Evolutionary conservation across 257 asterid species (phyloP).

Genomic region (Primulina eburnea): DNA sequence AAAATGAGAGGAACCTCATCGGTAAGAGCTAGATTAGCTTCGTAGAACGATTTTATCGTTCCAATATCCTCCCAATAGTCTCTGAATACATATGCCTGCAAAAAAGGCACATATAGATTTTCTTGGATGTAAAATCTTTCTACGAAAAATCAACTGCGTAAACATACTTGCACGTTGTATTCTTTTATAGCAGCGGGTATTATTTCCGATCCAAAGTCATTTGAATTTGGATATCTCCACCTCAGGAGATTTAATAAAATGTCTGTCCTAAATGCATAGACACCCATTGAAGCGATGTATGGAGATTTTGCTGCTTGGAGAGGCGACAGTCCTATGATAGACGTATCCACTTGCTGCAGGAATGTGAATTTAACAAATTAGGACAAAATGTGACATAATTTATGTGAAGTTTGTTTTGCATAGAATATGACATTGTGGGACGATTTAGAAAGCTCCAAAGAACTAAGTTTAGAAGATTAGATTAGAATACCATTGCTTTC

Average conservation of each 20-base stretch:
- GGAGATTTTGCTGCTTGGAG: constrained; percentile 60
- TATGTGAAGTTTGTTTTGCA: background rate
- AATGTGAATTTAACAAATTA: background rate
- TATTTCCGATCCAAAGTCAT: constrained; percentile 94
- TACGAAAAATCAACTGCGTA: background rate
- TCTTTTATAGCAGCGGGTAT: constrained; percentile 81
- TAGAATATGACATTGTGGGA: background rate
- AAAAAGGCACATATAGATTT: constrained; percentile 1
- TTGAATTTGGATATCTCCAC: constrained; percentile 69
- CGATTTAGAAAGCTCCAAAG: background rate
- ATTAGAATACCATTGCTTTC: constrained; percentile 69
- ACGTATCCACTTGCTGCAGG: constrained; percentile 83
- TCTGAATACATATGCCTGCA: constrained; percentile 78
- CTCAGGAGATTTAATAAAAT: constrained; percentile 62
- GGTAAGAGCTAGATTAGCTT: constrained; percentile 81
- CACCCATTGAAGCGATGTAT: constrained; percentile 93
- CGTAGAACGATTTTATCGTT: constrained; percentile 76
- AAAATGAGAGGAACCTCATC: constrained; percentile 50
- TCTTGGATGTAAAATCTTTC: background rate
- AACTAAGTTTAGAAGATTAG: background rate
- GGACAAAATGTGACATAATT: background rate
- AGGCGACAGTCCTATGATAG: constrained; percentile 68
- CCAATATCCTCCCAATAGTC: constrained; percentile 99
- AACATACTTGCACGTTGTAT: constrained; percentile 60
- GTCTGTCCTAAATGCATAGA: constrained; percentile 78